Base-by-base conservation (phyloP, 1,284 basidiomycete species). In the Heliocybe sulcata region DNA sequence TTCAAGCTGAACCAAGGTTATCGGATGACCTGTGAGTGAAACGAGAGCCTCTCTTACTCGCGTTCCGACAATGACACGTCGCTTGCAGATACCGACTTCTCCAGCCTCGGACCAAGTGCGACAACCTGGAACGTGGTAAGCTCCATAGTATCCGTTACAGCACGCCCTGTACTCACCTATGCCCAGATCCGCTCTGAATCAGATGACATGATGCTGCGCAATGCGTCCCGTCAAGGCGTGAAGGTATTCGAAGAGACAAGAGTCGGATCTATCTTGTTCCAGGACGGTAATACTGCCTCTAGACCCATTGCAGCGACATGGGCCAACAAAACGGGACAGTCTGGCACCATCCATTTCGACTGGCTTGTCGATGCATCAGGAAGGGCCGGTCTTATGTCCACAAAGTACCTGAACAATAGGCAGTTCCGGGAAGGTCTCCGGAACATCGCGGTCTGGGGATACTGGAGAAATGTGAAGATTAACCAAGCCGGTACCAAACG, bases 301-400 rank as follows among this genome's bases (percentile, higher is more conserved):
- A 8, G 45, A 23, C 23, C 20, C 50, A 23, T 11, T 20, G 35
- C 38, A n/a, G 45, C 62, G 4, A 64, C 64, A 1, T 55, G 65
- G 8, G 67, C 26, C 4, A 51, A 47, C 20, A 19, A 53, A 38
- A 42, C 38, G 8, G n/a, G n/a, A 8, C 38, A 9, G 8, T 4
- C 29, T 65, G 64, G n/a, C 80, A 81, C 1, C 22, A 86, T 85
- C 11, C 72, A 72, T 0, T 90, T 89, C 56, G 76, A 81, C 45
- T 81, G 83, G 59, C 63, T 90, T 25, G 75, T 90, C 22, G 87
- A 90, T 64, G 87, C 87, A 3, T 82, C 80, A 23, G 87, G 87
- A 35, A 77, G 87, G 14, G 72, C 77, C 0, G 87, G 87, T 1
- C 63, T 90, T 52, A 70, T 90, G 65, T 87, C 83, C 3, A 81